Evolutionary conservation across 768 basidiomycete genomes (phyloP), one percentile per base, ranked within the genome.

Genomic region (Phanerochaete carnosa): DNA sequence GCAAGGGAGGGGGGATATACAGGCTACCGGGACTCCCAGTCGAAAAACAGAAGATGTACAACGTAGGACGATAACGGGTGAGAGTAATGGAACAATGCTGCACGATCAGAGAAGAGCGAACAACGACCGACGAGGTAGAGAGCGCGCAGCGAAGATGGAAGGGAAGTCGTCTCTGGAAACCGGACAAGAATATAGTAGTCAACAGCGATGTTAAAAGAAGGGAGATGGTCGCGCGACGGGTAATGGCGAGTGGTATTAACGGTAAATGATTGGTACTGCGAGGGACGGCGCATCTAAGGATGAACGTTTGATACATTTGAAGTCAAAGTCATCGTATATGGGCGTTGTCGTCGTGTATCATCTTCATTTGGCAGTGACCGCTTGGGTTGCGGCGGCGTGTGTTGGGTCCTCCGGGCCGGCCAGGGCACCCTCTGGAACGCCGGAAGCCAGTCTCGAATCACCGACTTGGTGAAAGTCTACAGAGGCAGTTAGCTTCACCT

Each of bases 391-490:
- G 3, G 45, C 46, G 32, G 28, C 29, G 8, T 45, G 45, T 57
- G 49, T 49, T 2, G 61, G 67, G 46, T 72, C 74, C 30, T 86
- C 85, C 25, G 86, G 85, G 19, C 85, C 88, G 39, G 89, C 83
- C 60, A 90, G 76, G n/a, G 89, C 83, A 53, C 88, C 89, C 71
- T 85, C 81, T 33, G 87, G 78, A 25, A 81, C 68, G 51, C 71
- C 71, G 16, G 68, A 66, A 45, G 76, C 68, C 11, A 76, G 71
- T 15, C 76, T 65, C 43, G 82, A 70, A 58, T 88, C 87, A 37
- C 82, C 84, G 45, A 89, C 87, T 75, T 91, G 89, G 68, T 92
- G 90, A 81, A 92, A 92, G 69, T 92, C 90, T 92, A 58, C 45
- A 37, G 26, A 7, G 62, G 23, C 64, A 37, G 39, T 25, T 19